These are phyloP conservation scores for Fusarium penzigii DNA, from an alignment of 2,329 filamentous ascomycete genomes.

Conservation along the genomic window DNA sequence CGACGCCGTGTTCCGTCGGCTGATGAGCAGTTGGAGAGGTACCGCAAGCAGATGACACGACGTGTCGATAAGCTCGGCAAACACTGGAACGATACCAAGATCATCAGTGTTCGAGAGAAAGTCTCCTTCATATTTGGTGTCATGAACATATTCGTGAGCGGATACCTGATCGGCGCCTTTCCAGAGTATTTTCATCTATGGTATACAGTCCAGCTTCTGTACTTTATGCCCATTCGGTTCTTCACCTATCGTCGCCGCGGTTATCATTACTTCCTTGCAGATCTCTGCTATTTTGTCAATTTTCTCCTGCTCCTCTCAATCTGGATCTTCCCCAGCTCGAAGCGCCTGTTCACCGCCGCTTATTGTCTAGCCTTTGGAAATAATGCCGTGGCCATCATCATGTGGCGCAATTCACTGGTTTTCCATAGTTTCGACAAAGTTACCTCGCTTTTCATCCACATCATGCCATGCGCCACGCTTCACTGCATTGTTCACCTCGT, in stretches of 20 bases:
- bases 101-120: constrained; percentile 89
- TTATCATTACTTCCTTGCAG: constrained; percentile 95
- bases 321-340: constrained; percentile 89
- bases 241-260: constrained; percentile 89
- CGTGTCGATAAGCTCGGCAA: constrained; percentile 85
- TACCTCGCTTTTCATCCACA: constrained; percentile 97
- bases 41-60: constrained; percentile 81
- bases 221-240: constrained; percentile 96
- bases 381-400: constrained; percentile 95
- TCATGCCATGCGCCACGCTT: constrained; percentile 94
- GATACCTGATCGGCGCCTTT: constrained; percentile 84
- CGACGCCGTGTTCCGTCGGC: constrained; percentile 80
- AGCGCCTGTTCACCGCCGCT: constrained; percentile 86
- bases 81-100: constrained; percentile 87
- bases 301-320: constrained; percentile 77
- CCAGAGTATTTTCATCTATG: constrained; percentile 88
- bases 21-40: constrained; percentile 90
- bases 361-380: constrained; percentile 95
- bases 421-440: constrained; percentile 99
- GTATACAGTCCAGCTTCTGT: constrained; percentile 85
- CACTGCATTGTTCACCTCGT: constrained; percentile 90
- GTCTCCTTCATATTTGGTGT: constrained; percentile 94
- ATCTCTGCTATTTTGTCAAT: constrained; percentile 98
- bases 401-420: constrained; percentile 98
- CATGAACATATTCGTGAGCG: constrained; percentile 95